Percentiles rank a stretch among this genome's conserved stretches.
These are phyloP conservation scores for Scheffersomyces spartinae DNA, from an alignment of 805 yeast genomes.

Conservation along the genomic window DNA sequence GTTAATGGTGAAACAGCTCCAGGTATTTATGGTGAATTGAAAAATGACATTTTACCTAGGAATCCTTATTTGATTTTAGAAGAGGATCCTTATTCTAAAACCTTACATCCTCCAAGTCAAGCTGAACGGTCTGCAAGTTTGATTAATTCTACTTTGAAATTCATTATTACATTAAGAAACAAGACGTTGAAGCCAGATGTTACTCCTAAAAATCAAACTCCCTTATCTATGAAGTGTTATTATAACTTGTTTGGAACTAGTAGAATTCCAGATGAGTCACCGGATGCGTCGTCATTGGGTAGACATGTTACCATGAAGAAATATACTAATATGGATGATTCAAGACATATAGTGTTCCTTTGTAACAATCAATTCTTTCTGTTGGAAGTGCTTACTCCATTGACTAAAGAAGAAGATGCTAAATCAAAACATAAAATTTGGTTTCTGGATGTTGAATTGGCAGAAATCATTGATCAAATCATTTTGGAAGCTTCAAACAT, in stretches of 20 bases:
- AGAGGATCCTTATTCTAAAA: conserved; percentile 55
- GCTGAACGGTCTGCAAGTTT: conserved; percentile 57
- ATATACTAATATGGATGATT: conserved; percentile 16
- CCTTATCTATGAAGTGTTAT: conserved; percentile 61
- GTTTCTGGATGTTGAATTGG: conserved; percentile 43
- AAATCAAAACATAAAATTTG: conserved; percentile 27
- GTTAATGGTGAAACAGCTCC: conserved; percentile 39
- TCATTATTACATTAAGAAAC: conserved; percentile 45
- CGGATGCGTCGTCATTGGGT: conserved; percentile 3
- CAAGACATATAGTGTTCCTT: conserved; percentile 39
- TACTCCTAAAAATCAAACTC: conserved; percentile 37
- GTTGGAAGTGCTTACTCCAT: conserved; percentile 35
- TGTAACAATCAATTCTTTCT: conserved; percentile 39
- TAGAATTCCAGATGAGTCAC: conserved; percentile 29
- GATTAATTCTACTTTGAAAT: conserved; percentile 55
- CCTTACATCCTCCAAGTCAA: conserved; percentile 47
- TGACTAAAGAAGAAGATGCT: conserved; percentile 9
- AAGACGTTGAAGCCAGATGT: conserved; percentile 45
- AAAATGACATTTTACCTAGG: conserved; percentile 62
- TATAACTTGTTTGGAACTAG: conserved; percentile 59
- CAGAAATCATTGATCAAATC: conserved; percentile 30
- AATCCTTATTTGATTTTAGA: conserved; percentile 68
- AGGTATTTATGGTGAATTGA: conserved; percentile 49
- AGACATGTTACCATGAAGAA: conserved; percentile 29
- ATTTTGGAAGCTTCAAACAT: conserved; percentile 23